These are phyloP conservation scores for Tetrahymena borealis DNA, from an alignment of 73 alveolate species.

Conservation along the genomic window DNA sequence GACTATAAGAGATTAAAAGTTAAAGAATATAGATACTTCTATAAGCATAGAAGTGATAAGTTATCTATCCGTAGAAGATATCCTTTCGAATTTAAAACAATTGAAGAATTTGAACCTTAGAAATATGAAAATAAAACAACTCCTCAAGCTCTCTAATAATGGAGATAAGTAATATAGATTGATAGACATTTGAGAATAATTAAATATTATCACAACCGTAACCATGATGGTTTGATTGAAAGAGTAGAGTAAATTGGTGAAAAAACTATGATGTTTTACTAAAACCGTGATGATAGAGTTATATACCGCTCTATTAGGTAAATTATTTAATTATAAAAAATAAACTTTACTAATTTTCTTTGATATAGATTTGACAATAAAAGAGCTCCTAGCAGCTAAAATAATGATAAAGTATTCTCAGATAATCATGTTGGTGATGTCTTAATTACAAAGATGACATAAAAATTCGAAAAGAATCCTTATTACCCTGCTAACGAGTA, in stretches of 20 bases:
- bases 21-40: slow-evolving; percentile 62
- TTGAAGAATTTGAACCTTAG: slow-evolving; percentile 84
- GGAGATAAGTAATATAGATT: slow-evolving; percentile 75
- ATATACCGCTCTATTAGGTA: slow-evolving; percentile 58
- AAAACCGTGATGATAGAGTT: slow-evolving; percentile 79
- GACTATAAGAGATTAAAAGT: slow-evolving; percentile 73
- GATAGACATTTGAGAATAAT: slow-evolving; percentile 69
- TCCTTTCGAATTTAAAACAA: slow-evolving; percentile 78
- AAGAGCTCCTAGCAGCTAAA: slow-evolving; percentile 17
- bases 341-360: background rate
- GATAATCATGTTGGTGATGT: slow-evolving; percentile 41
- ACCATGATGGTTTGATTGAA: slow-evolving; percentile 79
- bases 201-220: slow-evolving; percentile 73
- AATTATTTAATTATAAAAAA: background rate
- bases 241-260: slow-evolving; percentile 84
- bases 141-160: slow-evolving; percentile 47
- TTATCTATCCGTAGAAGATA: slow-evolving; percentile 66
- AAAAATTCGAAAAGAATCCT: slow-evolving; percentile 61
- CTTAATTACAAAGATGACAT: slow-evolving; percentile 53
- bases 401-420: slow-evolving; percentile 5
- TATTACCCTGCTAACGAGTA: slow-evolving; percentile 61
- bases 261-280: slow-evolving; percentile 72
- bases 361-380: slow-evolving; percentile 17
- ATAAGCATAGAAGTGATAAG: slow-evolving; percentile 76
- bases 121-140: background rate